Conservation (phyloP, 2,329 filamentous ascomycete genomes). For the Bimuria novae-zelandiae region DNA sequence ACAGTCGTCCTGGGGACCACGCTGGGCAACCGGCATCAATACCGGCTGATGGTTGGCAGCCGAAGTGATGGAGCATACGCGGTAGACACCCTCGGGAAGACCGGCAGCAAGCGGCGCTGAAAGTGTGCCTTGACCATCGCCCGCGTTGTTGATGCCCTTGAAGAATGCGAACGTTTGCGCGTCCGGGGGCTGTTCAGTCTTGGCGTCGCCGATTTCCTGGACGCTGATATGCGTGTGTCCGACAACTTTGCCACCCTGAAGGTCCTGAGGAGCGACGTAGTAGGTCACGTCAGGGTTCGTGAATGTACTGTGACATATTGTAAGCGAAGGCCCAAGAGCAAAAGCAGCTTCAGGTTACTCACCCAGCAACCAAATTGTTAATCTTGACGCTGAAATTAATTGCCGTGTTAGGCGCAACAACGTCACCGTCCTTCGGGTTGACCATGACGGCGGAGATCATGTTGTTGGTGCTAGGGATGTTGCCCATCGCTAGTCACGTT, state of each 20-base stretch:
- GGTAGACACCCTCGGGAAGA: slow-evolving; percentile 55
- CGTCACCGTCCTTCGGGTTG: slow-evolving; percentile 50
- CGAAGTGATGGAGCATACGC: slow-evolving; percentile 58
- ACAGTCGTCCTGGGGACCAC: slow-evolving; percentile 60
- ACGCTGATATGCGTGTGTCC: slow-evolving; percentile 59
- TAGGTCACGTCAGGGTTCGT: slow-evolving; percentile 60
- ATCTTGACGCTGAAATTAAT: slow-evolving; percentile 58
- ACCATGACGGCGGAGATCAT: slow-evolving; percentile 63
- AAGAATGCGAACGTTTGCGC: slow-evolving; percentile 59
- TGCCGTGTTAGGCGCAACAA: slow-evolving; percentile 45
- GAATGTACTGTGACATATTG: slow-evolving; percentile 43
- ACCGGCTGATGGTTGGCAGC: slow-evolving; percentile 61
- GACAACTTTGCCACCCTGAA: slow-evolving; percentile 49
- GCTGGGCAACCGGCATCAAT: slow-evolving; percentile 61
- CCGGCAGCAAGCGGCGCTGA: slow-evolving; percentile 52
- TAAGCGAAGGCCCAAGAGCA: not conserved
- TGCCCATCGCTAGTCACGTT: slow-evolving; percentile 55
- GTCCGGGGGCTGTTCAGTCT: slow-evolving; percentile 44
- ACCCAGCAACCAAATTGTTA: slow-evolving; percentile 55
- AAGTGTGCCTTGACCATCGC: slow-evolving; percentile 54
- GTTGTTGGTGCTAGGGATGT: slow-evolving; percentile 55
- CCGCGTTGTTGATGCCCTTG: slow-evolving; percentile 61
- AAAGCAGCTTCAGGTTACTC: no score
- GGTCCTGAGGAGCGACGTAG: slow-evolving; percentile 60
- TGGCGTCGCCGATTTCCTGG: slow-evolving; percentile 52